Base-by-base conservation (phyloP, 129 eudicot genomes). In the Rutidosis leptorrhynchoides region DNA sequence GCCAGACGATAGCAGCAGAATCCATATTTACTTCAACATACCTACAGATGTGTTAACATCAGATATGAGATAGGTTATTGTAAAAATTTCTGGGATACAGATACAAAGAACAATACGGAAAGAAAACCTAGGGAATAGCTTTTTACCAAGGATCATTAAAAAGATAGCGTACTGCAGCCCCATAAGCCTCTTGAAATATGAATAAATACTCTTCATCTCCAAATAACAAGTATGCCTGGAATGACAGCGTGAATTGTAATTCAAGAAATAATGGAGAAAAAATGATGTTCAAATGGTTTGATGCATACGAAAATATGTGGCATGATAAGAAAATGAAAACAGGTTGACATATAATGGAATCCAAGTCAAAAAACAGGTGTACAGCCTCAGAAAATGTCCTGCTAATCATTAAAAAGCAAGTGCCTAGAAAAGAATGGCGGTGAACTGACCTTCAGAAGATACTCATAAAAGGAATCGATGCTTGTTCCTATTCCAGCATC, bases 401-500 rank as follows among this genome's bases (percentile, higher is more conserved):
- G n/a, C n/a, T n/a, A n/a, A n/a, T n/a, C n/a, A n/a, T n/a, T n/a
- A n/a, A n/a, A n/a, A n/a, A n/a, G n/a, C n/a, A n/a, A n/a, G n/a
- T n/a, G n/a, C n/a, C n/a, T n/a, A n/a, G n/a, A n/a, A n/a, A n/a
- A n/a, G n/a, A n/a, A n/a, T n/a, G n/a, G n/a, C n/a, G n/a, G n/a
- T n/a, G n/a, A n/a, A n/a, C n/a, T n/a, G n/a, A 89, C 99, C 96
- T 94, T 94, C 17, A 94, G 78, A 48, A 94, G 97, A 82, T 94
- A 94, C 67, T 94, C 99, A 68, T 94, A 94, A 79, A 94, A 94
- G 52, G 99, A 94, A 82, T 94, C 99, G n/a, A 94, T 86, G 77
- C 99, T 94, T 65, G 99, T 94, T 48, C 99, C 99, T 69, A 94
- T 89, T 64, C 99, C 99, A 55, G 99, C 99, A 86, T 94, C 99